Percentiles rank a stretch among this genome's conserved stretches.
phyloP scores from a whole-genome alignment of 2,329 filamentous ascomycete genomes.

The Malbranchea zuffiana region DNA sequence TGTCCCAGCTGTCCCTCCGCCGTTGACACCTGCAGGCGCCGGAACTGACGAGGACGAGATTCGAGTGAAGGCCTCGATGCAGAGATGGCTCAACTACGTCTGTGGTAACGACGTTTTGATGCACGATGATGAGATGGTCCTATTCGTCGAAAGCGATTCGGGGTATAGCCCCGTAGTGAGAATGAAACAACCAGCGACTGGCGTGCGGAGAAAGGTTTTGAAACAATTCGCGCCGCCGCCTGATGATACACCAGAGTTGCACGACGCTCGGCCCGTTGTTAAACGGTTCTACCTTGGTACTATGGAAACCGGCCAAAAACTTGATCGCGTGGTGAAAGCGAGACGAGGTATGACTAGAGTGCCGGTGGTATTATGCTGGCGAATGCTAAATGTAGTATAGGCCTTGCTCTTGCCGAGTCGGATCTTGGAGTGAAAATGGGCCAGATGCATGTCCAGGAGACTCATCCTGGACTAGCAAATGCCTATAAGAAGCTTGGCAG shows the following conservation, averaged over 20 bases:
- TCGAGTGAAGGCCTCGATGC: conserved; percentile 77
- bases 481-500: conserved; percentile 94
- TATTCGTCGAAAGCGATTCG: conserved; percentile 98
- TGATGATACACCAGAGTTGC: conserved; percentile 90
- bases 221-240: conserved; percentile 98
- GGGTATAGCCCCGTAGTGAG: conserved; percentile 93
- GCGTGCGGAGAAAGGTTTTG: conserved; percentile 84
- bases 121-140: conserved; percentile 89
- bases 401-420: conserved; percentile 79
- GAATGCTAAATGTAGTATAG: conserved; percentile 36
- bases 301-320: conserved; percentile 95
- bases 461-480: conserved; percentile 72
- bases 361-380: not conserved
- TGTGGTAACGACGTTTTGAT: conserved; percentile 87
- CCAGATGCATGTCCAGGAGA: conserved; percentile 79
- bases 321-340: conserved; percentile 86
- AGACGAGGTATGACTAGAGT: conserved; percentile 60
- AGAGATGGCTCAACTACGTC: conserved; percentile 90
- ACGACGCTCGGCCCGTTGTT: conserved; percentile 77
- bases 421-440: conserved; percentile 87
- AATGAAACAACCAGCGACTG: conserved; percentile 93
- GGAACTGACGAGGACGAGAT: conserved; percentile 93
- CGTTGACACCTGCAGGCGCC: conserved; percentile 85
- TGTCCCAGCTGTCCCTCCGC: conserved; percentile 86
- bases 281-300: conserved; percentile 92